phyloP scores from a whole-genome alignment of 164 flowering plant species.

The Macadamia integrifolia region DNA sequence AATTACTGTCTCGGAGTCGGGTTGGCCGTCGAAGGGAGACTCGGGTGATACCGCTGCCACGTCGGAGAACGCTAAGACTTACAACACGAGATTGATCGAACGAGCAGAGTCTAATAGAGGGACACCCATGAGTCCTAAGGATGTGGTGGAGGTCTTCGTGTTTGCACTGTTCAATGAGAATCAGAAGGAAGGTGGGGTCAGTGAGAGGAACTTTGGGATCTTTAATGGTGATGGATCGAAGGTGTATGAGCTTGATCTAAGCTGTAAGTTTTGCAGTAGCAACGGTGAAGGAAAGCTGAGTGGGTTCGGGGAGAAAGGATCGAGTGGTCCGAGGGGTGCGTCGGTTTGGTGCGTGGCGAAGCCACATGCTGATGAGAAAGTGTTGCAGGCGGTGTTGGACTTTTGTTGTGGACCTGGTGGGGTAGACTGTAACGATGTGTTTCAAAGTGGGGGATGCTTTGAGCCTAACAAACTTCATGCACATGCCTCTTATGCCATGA shows the following conservation, averaged over 20 bases:
- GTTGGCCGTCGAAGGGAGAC: slow-evolving; percentile 75
- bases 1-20: slow-evolving; percentile 53
- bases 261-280: slow-evolving; percentile 49
- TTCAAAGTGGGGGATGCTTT: slow-evolving; percentile 41
- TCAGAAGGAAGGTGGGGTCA: slow-evolving; percentile 38
- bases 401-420: slow-evolving; percentile 67
- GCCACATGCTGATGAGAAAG: slow-evolving; percentile 53
- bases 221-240: slow-evolving; percentile 52
- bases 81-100: slow-evolving; percentile 44
- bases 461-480: slow-evolving; percentile 53
- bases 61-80: slow-evolving; percentile 46
- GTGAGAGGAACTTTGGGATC: slow-evolving; percentile 66
- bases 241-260: slow-evolving; percentile 56
- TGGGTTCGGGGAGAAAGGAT: slow-evolving; percentile 30
- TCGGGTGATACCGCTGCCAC: slow-evolving; percentile 41
- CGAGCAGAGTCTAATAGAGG: slow-evolving; percentile 40
- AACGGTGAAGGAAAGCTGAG: slow-evolving; percentile 14
- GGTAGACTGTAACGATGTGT: slow-evolving; percentile 53
- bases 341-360: slow-evolving; percentile 77
- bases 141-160: slow-evolving; percentile 38
- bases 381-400: slow-evolving; percentile 54
- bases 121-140: slow-evolving; percentile 55
- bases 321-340: slow-evolving; percentile 32
- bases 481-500: slow-evolving; percentile 72
- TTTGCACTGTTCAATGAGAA: slow-evolving; percentile 74